A percentile compares a stretch with the other conserved stretches of the same genome.
Conservation (phyloP, 768 basidiomycete species). For the Tricholoma furcatifolium region DNA sequence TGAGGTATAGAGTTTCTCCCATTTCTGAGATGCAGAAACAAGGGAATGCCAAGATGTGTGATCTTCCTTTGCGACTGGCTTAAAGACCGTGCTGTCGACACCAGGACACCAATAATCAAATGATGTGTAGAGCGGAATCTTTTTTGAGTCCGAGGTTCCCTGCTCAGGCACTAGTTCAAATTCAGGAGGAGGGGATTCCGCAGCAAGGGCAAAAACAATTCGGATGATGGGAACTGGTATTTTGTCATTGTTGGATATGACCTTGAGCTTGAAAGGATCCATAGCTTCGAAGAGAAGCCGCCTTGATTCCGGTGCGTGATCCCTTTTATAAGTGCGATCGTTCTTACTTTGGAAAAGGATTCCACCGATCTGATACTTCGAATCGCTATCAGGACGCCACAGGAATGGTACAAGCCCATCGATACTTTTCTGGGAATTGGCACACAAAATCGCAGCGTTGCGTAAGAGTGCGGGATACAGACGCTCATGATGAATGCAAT, state of each 20-base stretch:
- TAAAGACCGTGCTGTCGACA: neutral
- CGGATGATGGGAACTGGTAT: slow-evolving; percentile 17
- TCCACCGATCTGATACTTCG: slow-evolving; percentile 18
- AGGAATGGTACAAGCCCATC: slow-evolving; percentile 23
- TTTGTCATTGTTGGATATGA: slow-evolving; percentile 15
- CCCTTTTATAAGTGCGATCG: too few species aligned
- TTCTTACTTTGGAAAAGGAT: slow-evolving; percentile 27
- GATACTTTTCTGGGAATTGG: slow-evolving; percentile 20
- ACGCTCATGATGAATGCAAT: slow-evolving; percentile 17
- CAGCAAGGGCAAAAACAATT: slow-evolving; percentile 24
- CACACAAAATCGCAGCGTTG: slow-evolving; percentile 28
- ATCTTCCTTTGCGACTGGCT: too few species aligned
- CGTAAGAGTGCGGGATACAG: slow-evolving; percentile 19
- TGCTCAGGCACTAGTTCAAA: too few species aligned
- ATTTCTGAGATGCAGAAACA: too few species aligned
- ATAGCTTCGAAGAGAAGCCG: too few species aligned
- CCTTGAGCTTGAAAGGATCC: too few species aligned
- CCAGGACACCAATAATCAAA: neutral
- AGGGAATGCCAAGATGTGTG: too few species aligned
- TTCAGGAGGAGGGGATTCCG: neutral
- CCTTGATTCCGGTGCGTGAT: slow-evolving; percentile 9
- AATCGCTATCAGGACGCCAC: slow-evolving; percentile 2
- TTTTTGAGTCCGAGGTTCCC: neutral
- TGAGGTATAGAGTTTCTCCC: too few species aligned
- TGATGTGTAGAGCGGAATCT: neutral